phyloP scores from a whole-genome alignment of 805 yeast species.

The Tetrapisispora pingtungensis region DNA sequence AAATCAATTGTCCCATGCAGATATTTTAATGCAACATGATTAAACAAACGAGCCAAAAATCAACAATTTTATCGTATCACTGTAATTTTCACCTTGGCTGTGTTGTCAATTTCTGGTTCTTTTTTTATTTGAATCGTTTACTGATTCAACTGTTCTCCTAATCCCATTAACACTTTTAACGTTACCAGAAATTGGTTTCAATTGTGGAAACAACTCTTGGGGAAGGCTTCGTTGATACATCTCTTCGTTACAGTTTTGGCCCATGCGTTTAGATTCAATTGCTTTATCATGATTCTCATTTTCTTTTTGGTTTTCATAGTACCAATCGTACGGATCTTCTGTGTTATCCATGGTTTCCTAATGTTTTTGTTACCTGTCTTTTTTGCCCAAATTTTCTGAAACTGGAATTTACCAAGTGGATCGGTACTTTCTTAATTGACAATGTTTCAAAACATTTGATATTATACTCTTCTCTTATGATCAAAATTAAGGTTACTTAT shows the following conservation, averaged over 20 bases:
- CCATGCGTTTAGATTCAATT: neutral
- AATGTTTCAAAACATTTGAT: too few species aligned
- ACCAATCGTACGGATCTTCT: constrained; percentile 3
- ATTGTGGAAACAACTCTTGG: neutral
- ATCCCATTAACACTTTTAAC: neutral
- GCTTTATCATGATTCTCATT: neutral
- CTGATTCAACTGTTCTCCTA: neutral
- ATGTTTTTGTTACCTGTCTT: too few species aligned
- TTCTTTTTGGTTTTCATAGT: neutral
- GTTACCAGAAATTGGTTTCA: neutral
- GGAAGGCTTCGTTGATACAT: constrained; percentile 1
- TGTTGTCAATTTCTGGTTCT: neutral
- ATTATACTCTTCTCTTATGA: too few species aligned
- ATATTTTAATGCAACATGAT: too few species aligned
- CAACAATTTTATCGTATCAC: too few species aligned
- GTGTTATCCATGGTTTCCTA: neutral
- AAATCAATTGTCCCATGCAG: too few species aligned
- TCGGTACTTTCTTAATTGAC: too few species aligned
- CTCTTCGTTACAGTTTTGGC: neutral
- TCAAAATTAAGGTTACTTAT: too few species aligned
- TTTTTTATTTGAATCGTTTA: neutral
- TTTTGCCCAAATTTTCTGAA: too few species aligned
- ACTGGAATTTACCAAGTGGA: too few species aligned
- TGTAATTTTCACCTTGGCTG: too few species aligned
- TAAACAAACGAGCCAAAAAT: too few species aligned